phyloP scores from a whole-genome alignment of 768 basidiomycete genomes.

The Boletellus sp. region DNA sequence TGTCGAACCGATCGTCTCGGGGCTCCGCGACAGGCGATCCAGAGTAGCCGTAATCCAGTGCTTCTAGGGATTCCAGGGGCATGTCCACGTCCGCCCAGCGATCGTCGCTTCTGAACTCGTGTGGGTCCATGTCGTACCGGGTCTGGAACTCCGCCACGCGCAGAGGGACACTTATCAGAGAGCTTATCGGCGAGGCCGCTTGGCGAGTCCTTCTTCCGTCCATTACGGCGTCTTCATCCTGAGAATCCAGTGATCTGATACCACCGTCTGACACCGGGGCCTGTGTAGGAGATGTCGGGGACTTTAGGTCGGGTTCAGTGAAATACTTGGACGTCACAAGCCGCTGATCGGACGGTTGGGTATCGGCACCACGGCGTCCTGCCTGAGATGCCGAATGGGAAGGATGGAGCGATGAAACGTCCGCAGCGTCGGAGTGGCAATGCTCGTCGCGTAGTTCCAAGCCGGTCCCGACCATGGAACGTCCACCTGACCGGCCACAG shows the following conservation, averaged over 20 bases:
- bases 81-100: not conserved
- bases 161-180: conserved; percentile 3
- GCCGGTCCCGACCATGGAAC: conserved; percentile 13
- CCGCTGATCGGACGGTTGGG: not conserved
- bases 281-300: not conserved
- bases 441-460: conserved; percentile 18
- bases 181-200: conserved; percentile 2
- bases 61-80: not conserved
- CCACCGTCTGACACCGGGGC: not conserved
- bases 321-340: conserved; percentile 15
- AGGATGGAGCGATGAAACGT: conserved; percentile 36
- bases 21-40: not conserved
- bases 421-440: not conserved
- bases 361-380: conserved; percentile 15
- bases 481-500: not conserved
- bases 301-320: not conserved
- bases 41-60: not conserved
- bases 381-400: conserved; percentile 59
- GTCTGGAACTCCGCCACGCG: conserved; percentile 5
- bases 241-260: not conserved
- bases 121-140: conserved; percentile 9
- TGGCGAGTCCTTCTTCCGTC: not conserved
- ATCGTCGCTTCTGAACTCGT: conserved; percentile 13
- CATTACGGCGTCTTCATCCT: not conserved
- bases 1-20: not conserved